Base-by-base conservation (phyloP, 1,284 basidiomycete species). In the Trichosporon sp. region DNA sequence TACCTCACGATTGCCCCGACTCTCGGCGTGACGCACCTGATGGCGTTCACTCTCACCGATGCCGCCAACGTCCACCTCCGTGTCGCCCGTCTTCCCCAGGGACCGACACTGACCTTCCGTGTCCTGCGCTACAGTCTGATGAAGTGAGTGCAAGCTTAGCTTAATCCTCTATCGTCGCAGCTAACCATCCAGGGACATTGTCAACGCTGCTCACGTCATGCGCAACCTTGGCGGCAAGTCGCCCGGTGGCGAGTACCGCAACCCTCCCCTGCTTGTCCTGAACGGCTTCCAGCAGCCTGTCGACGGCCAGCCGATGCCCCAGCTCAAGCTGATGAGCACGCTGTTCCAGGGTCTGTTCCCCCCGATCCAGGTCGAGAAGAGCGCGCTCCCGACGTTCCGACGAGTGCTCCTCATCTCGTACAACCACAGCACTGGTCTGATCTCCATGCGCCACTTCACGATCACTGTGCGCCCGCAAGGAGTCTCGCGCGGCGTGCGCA, bases 391-490 rank as follows among this genome's bases (percentile, higher is more conserved):
- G 90, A 61, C 92, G 89, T 61, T 92, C 51, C 92, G 96, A 38
- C 90, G 96, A 76, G 91, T 99, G 70, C 93, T 99, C 40, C 90
- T 99, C 70, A 86, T 99, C 69, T 91, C 95, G 8, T 98, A 98
- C 87, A 93, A 96, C 82, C 85, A 92, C 19, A 90, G 91, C 19
- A 91, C 90, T 21, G 91, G 90, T 61, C 96, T 95, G 6, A 88
- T 99, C 80, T 95, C 98, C 79, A 90, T 96, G 83, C 90, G 96
- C 56, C 96, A 99, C 85, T 99, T 92, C 82, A 88, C 95, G 77
- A 98, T 99, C 85, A 92, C 93, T 8, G 93, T 99, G 70, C 94
- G 95, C 78, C 92, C 96, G 0, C 92, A 96, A 79, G 96, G 96
- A 66, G 91, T 99, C 19, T 96, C 95, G 16, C 91, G 90, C 79